Percentiles rank a stretch among this genome's conserved stretches.
Conservation (phyloP, 2,329 filamentous ascomycete genomes). For the Hypomyces perniciosus region DNA sequence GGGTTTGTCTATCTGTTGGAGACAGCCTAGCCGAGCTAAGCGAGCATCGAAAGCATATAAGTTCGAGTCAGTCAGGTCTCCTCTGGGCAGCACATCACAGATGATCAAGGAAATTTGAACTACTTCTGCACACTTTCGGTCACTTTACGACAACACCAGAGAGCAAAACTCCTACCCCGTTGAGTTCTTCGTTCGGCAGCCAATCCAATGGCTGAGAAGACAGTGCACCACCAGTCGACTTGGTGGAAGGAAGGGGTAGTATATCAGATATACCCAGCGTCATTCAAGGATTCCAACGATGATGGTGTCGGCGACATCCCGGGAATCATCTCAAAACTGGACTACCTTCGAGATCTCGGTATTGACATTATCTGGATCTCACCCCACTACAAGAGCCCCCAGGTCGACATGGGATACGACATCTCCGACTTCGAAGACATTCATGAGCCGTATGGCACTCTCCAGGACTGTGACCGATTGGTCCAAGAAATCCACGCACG, state of each 20-base stretch:
- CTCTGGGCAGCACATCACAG: too few relatives aligned
- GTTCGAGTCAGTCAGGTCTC: too few relatives aligned
- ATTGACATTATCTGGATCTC: constrained; percentile 45
- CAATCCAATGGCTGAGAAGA: too few relatives aligned
- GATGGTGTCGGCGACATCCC: constrained; percentile 49
- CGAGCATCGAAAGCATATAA: too few relatives aligned
- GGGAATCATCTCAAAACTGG: constrained; percentile 48
- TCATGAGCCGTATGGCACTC: constrained; percentile 47
- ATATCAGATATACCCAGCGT: constrained; percentile 53
- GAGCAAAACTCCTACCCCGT: too few relatives aligned
- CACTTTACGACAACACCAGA: too few relatives aligned
- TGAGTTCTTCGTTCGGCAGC: too few relatives aligned
- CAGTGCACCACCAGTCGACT: neutral
- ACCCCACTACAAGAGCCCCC: constrained; percentile 33
- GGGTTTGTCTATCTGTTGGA: too few relatives aligned
- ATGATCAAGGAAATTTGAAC: too few relatives aligned
- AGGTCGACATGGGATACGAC: constrained; percentile 60
- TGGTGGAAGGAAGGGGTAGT: constrained; percentile 52
- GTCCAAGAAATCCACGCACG: constrained; percentile 3
- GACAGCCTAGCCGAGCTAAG: too few relatives aligned
- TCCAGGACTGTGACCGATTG: constrained; percentile 10
- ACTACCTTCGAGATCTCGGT: constrained; percentile 46
- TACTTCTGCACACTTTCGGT: too few relatives aligned
- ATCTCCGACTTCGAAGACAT: constrained; percentile 59
- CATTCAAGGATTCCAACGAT: constrained; percentile 49